Base-by-base conservation (phyloP, 257 asterid genomes). In the Echites panduratus region DNA sequence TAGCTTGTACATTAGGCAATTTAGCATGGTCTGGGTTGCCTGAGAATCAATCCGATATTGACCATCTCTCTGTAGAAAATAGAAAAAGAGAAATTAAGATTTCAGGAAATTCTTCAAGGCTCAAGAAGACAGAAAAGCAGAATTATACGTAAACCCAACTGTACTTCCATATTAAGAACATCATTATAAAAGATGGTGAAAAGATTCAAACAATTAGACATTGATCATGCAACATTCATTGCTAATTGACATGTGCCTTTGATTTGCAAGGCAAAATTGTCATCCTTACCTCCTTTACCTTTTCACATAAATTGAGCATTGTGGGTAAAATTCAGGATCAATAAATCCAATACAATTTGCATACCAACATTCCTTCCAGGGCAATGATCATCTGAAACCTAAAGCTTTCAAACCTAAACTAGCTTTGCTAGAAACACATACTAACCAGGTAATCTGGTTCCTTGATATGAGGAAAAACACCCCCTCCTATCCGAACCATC, bases 401-500 rank as follows among this genome's bases (percentile, higher is more conserved):
- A 41, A 40, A 63, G 40, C 7, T 12, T 45, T 65, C 43, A 40
- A 38, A 35, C 57, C 35, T 52, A 44, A 26, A 68, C 47, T 43
- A 68, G 62, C 61, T 65, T 26, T 66, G 10, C 38, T 16, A 35
- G 29, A 72, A 68, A 58, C 48, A 76, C 68, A 49, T 61, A 78
- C 97, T 76, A 66, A 89, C 99, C 96, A 95, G 85, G 87, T 95
- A 95, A 84, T 95, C 98, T 75, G 98, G 95, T 77, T 95, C 99
- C 86, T 92, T 95, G 70, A 95, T 95, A 81, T 95, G 99, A 82
- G 99, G 99, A 81, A 89, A 95, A 48, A 85, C 99, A 26, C 99
- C 99, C 44, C 99, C 99, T 64, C 99, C 99, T 17, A 95, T 95
- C 77, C 99, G 89, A 78, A 95, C 99, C 98, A 95, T 95, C 99